Evolutionary conservation across 2,329 filamentous ascomycete genomes (phyloP), one percentile per base, ranked within the genome.

Genomic region (Hypomyces rosellus): DNA sequence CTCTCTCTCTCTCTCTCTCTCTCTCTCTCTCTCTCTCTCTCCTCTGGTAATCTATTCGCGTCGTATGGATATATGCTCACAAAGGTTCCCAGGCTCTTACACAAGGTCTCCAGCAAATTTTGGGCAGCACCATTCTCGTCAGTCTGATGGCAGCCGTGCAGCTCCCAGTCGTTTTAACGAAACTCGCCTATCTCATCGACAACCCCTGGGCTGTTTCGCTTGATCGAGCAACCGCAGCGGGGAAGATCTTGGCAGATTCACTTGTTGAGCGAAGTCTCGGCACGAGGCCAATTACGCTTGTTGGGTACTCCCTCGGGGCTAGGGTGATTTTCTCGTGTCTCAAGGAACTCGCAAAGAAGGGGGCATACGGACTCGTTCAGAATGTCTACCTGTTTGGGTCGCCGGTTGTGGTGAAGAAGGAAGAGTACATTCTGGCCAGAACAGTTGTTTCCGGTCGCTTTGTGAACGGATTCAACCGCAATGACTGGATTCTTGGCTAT

Each of bases 141-240:
- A 82, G 86, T 57, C 75, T 99, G 33, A 97, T 99, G 92, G 86
- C 91, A 38, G 90, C 91, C 34, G 74, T 99, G 46, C 89, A 95
- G 65, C 73, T 96, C n/a, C 93, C 93, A 2, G 81, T 99, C 39
- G 85, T 96, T 25, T 74, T 99, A 41, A 91, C 92, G 0, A 99
- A 99, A 65, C 80, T 99, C 9, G 84, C 92, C 1, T 99, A 99
- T 63, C 78, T 99, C 16, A 96, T 99, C 57, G 93, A 99, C 68
- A 99, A 99, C 63, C 93, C 93, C 0, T 99, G 93, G 93, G 89
- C 87, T 22, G 91, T 96, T n/a, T 97, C 93, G 1, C 80, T 96
- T 45, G 89, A 93, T 61, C 84, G 93, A 60, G 93, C 93, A 30
- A 91, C 87, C 61, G 78, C 88, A 50, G 89, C 92, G 7, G 93